Conservation (phyloP, 805 yeast genomes). For the Yarrowia yakushimensis region DNA sequence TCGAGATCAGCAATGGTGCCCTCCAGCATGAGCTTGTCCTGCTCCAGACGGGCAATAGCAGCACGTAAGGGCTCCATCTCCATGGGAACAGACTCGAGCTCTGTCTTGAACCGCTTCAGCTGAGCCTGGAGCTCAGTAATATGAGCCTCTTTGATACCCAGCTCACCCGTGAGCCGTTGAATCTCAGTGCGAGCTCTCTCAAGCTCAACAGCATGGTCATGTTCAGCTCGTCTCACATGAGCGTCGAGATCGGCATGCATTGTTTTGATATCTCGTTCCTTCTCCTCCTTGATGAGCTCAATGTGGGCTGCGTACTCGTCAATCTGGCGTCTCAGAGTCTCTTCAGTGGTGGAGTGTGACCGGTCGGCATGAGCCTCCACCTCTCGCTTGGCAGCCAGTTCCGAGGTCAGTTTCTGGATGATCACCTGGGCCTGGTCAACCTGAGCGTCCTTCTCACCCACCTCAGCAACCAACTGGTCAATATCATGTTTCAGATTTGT, state of each 20-base stretch:
- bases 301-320: constrained; percentile 1
- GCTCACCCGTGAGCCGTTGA: background rate
- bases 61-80: constrained; percentile 14
- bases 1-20: constrained; percentile 1
- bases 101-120: background rate
- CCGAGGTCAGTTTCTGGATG: constrained; percentile 13
- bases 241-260: constrained; percentile 17
- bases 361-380: background rate
- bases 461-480: constrained; percentile 7
- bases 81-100: constrained; percentile 2
- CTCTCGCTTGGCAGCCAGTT: constrained; percentile 12
- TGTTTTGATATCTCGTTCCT: constrained; percentile 6
- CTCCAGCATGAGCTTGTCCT: constrained; percentile 2
- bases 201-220: constrained; percentile 12
- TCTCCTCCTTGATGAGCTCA: constrained; percentile 11
- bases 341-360: background rate
- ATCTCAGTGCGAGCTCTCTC: background rate
- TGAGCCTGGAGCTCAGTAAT: background rate
- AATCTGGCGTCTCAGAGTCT: constrained; percentile 3
- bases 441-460: constrained; percentile 12
- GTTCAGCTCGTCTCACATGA: background rate
- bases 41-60: constrained; percentile 14
- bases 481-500: constrained; percentile 2
- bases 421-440: background rate
- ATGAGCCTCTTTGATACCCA: background rate